phyloP scores from a whole-genome alignment of 768 basidiomycete genomes.

The Trametes sanguinea region DNA sequence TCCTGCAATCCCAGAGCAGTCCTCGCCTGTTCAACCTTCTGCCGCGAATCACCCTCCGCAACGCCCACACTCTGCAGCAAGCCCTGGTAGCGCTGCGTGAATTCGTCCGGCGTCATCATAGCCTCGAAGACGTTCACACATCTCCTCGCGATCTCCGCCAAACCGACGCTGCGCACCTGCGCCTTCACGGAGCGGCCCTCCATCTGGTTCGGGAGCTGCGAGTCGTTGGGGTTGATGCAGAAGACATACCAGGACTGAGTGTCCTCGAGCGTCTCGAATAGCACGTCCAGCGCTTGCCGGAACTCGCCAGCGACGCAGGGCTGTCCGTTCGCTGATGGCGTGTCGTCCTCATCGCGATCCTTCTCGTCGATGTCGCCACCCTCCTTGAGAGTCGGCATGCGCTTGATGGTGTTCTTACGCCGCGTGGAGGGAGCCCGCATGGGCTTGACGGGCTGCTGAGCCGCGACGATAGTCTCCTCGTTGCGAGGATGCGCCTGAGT shows the following conservation, averaged over 20 bases:
- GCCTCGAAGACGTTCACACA: conserved; percentile 75
- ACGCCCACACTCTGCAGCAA: conserved; percentile 60
- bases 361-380: conserved; percentile 49
- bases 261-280: conserved; percentile 87
- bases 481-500: conserved; percentile 90
- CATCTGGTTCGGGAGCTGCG: conserved; percentile 90
- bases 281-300: conserved; percentile 76
- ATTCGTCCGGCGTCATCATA: conserved; percentile 83
- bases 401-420: conserved; percentile 72
- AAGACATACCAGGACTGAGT: conserved; percentile 91
- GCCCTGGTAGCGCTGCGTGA: conserved; percentile 79
- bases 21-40: conserved; percentile 61
- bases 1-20: conserved; percentile 61
- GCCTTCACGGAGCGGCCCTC: conserved; percentile 92
- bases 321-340: conserved; percentile 35
- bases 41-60: conserved; percentile 58
- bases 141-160: conserved; percentile 76
- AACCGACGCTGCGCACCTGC: conserved; percentile 80
- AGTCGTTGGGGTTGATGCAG: conserved; percentile 93
- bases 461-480: conserved; percentile 94
- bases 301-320: conserved; percentile 91
- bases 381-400: conserved; percentile 56
- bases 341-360: conserved; percentile 46
- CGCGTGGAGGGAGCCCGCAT: conserved; percentile 92
- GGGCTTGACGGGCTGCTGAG: conserved; percentile 91